Evolutionary conservation across 176 grass and related monocot genomes (phyloP), one percentile per base, ranked within the genome.

Genomic region (Zoysia pacifica): DNA sequence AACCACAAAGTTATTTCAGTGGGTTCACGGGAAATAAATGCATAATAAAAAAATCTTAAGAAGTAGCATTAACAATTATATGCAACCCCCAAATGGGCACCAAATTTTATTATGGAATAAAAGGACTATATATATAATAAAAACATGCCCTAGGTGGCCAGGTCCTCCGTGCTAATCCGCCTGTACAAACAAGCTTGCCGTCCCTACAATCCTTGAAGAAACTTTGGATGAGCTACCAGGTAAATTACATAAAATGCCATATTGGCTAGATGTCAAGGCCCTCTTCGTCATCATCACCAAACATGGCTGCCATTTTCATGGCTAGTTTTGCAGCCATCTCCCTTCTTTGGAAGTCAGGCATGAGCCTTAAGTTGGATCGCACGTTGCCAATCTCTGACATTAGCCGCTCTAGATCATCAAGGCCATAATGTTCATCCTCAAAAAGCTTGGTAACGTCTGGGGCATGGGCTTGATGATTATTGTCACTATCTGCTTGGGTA

Each of bases 241-340:
- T 46, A 5, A 53, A 42, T 12, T 74, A 14, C 61, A 66, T 80
- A 61, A 73, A 47, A 48, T 58, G 20, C 9, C 59, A 36, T 11
- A 62, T 9, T 11, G 35, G 20, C 73, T 68, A 89, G 44, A 72
- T 62, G 67, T 71, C 44, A 54, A 78, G 73, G 63, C 58, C 90
- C 54, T 93, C 92, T 54, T 94, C 86, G 4, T 98, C 95, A 9
- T 80, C 86, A 68, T 71, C 88, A 82, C 84, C 88, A 86, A 95
- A 99, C 92, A 93, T 93, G 63, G 84, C 19, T 40, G 96, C 96
- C 96, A 95, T 99, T 86, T 89, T 93, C 87, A 93, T 93, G 11
- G 93, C 93, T 82, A 91, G 67, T 51, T 93, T 93, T 1, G 96
- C 88, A 74, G 93, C 90, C 90, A 93, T 95, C 75, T 99, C 88